These are phyloP conservation scores for Agaricales sp. DNA, from an alignment of 1,284 basidiomycete genomes.

Conservation along the genomic window DNA sequence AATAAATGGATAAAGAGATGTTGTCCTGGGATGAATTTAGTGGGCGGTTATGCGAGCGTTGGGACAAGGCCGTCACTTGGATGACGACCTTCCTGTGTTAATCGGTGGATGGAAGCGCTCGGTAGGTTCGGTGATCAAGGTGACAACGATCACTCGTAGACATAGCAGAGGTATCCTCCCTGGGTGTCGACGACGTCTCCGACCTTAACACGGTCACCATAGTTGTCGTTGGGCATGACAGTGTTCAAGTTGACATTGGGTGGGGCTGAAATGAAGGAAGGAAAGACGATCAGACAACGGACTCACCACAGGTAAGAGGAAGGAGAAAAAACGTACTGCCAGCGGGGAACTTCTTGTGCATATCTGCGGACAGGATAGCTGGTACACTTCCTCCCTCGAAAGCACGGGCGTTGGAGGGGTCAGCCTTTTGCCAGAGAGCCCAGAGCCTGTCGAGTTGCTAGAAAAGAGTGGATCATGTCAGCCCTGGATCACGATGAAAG, in stretches of 20 bases:
- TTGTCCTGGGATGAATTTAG: no score
- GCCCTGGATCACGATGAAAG: not conserved
- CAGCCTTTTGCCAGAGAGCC: not conserved
- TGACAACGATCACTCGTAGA: constrained; percentile 1
- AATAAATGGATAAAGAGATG: no score
- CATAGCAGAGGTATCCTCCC: constrained; percentile 2
- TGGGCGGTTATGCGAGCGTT: no score
- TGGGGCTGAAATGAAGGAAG: not conserved
- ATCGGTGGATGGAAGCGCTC: no score
- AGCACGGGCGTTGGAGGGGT: not conserved
- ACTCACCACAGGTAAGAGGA: not conserved
- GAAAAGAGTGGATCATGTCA: not conserved
- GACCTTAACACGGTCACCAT: not conserved
- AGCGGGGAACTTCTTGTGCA: not conserved
- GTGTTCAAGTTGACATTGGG: not conserved
- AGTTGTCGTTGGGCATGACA: not conserved
- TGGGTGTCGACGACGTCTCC: not conserved
- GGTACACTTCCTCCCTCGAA: not conserved
- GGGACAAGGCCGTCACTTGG: no score
- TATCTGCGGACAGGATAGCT: not conserved
- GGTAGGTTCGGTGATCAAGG: no score
- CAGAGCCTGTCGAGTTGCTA: constrained; percentile 1
- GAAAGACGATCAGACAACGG: not conserved
- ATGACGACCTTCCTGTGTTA: no score
- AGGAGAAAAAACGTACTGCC: not conserved